These are phyloP conservation scores for Aspergillus sclerotioniger DNA, from an alignment of 495 filamentous ascomycete species.

Conservation along the genomic window DNA sequence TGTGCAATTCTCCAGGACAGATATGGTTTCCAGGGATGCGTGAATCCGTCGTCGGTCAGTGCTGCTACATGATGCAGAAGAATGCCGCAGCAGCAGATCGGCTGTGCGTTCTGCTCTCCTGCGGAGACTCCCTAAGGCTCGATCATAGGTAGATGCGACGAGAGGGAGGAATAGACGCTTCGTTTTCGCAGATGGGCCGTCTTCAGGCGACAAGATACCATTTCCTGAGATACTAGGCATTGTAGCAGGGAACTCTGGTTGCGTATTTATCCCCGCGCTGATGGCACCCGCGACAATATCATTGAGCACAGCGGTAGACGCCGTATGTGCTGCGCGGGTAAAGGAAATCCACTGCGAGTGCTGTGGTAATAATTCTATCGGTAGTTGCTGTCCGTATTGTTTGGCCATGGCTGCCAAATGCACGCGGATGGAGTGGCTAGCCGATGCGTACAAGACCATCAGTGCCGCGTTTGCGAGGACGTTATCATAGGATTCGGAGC, in stretches of 20 bases:
- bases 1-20: slow-evolving; percentile 20
- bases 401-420: slow-evolving; percentile 32
- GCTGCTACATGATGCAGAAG: neutral
- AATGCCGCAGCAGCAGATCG: neutral
- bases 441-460: slow-evolving; percentile 47
- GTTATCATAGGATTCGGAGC: slow-evolving; percentile 31
- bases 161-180: slow-evolving; percentile 24
- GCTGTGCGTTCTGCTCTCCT: slow-evolving; percentile 15
- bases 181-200: slow-evolving; percentile 22
- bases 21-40: slow-evolving; percentile 18
- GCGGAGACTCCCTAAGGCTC: slow-evolving; percentile 19
- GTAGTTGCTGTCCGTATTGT: slow-evolving; percentile 13
- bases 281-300: slow-evolving; percentile 11
- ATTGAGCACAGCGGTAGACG: slow-evolving; percentile 35
- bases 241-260: neutral
- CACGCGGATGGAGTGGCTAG: slow-evolving; percentile 36
- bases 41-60: slow-evolving; percentile 1
- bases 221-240: neutral
- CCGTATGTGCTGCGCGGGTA: slow-evolving; percentile 36
- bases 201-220: slow-evolving; percentile 14
- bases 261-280: neutral
- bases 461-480: slow-evolving; percentile 44
- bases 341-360: slow-evolving; percentile 42
- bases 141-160: slow-evolving; percentile 18
- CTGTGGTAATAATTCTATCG: slow-evolving; percentile 27